Evolutionary conservation across 192 early-diverging fungal genomes (phyloP).

Genomic region (Podila minutissima): DNA sequence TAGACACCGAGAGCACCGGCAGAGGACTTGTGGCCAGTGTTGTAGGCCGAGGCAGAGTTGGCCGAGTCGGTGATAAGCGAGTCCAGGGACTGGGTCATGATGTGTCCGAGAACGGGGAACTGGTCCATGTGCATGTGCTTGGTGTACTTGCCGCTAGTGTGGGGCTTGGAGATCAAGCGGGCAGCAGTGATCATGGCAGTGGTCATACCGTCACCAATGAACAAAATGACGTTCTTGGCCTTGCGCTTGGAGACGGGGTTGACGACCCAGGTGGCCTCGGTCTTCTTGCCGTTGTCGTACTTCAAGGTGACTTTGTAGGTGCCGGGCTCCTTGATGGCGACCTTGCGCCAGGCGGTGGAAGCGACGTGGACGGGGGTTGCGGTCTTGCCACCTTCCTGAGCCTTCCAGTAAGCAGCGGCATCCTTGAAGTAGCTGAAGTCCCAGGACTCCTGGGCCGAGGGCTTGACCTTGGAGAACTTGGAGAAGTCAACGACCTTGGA

Average conservation of each 20-base stretch:
- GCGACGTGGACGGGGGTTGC: constrained; percentile 58
- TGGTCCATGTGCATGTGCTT: constrained; percentile 53
- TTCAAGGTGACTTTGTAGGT: constrained; percentile 58
- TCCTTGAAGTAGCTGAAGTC: constrained; percentile 60
- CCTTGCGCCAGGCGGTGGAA: constrained; percentile 57
- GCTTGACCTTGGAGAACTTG: constrained; percentile 50
- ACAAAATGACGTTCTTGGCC: constrained; percentile 72
- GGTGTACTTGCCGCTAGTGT: constrained; percentile 68
- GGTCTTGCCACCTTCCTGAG: constrained; percentile 30
- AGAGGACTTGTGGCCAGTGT: constrained; percentile 68
- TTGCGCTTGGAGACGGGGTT: constrained; percentile 56
- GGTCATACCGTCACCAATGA: constrained; percentile 74
- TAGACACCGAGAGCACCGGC: constrained; percentile 68
- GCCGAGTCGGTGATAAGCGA: constrained; percentile 74
- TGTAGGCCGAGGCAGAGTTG: constrained; percentile 74
- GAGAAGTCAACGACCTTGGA: constrained; percentile 52
- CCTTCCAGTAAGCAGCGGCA: constrained; percentile 51
- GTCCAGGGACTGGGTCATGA: constrained; percentile 72
- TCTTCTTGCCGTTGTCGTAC: constrained; percentile 58
- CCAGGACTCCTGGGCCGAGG: constrained; percentile 55
- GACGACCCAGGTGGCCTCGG: constrained; percentile 59
- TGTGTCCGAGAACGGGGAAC: constrained; percentile 62
- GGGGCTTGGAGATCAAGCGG: constrained; percentile 62
- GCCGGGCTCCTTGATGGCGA: constrained; percentile 56
- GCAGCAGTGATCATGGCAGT: constrained; percentile 70